Percentiles rank a stretch among this genome's conserved stretches.
phyloP scores from a whole-genome alignment of 1,284 basidiomycete genomes.

The Sparassis latifolia region DNA sequence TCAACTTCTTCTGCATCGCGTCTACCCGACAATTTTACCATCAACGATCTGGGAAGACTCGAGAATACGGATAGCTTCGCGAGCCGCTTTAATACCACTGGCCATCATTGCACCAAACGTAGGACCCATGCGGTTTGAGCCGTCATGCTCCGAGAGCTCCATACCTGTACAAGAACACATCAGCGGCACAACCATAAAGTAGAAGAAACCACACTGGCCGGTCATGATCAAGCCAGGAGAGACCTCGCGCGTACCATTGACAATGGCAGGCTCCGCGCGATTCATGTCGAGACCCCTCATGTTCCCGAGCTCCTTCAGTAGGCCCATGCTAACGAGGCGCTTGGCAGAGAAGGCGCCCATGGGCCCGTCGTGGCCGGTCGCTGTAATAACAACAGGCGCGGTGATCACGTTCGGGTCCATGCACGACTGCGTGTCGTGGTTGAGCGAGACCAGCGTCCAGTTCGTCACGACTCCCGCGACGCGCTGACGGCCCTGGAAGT shows the following conservation, averaged over 20 bases:
- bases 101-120: slow-evolving; percentile 82
- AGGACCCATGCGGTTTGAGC: slow-evolving; percentile 70
- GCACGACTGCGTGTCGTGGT: slow-evolving; percentile 78
- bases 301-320: slow-evolving; percentile 75
- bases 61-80: slow-evolving; percentile 63
- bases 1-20: no score
- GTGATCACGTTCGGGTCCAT: slow-evolving; percentile 87
- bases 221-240: slow-evolving; percentile 75
- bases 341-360: slow-evolving; percentile 87
- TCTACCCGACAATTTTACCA: slow-evolving; percentile 57
- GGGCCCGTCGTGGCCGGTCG: slow-evolving; percentile 73
- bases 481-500: slow-evolving; percentile 54
- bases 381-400: slow-evolving; percentile 66
- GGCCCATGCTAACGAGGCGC: slow-evolving; percentile 70
- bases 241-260: slow-evolving; percentile 76
- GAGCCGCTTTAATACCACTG: slow-evolving; percentile 73
- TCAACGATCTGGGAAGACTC: slow-evolving; percentile 54
- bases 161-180: slow-evolving; percentile 43
- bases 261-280: slow-evolving; percentile 70
- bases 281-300: slow-evolving; percentile 81
- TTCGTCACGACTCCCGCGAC: slow-evolving; percentile 84
- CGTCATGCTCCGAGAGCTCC: slow-evolving; percentile 83
- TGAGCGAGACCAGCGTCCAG: slow-evolving; percentile 79
- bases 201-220: slow-evolving; percentile 29
- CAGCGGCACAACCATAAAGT: not conserved